Evolutionary conservation across 78 protist species (phyloP).

Genomic region (Salpingoeca rosetta): DNA sequence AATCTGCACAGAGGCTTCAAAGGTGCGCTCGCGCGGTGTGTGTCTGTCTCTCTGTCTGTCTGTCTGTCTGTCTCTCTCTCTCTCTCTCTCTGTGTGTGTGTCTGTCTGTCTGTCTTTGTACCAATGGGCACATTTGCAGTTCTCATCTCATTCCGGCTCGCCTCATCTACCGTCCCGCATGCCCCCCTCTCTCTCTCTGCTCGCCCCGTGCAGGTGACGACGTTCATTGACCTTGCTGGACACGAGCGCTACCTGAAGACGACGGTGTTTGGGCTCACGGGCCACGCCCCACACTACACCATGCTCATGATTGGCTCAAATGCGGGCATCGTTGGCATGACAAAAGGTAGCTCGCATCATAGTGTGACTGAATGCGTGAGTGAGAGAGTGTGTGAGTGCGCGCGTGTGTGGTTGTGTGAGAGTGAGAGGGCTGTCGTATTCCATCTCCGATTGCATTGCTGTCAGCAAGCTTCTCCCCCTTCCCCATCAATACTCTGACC

Average conservation of each 20-base stretch:
- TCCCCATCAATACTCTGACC: too few relatives aligned
- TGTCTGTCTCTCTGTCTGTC: neutral
- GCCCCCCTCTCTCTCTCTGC: too few relatives aligned
- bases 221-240: conserved; percentile 84
- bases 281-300: conserved; percentile 65
- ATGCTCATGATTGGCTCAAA: conserved; percentile 69
- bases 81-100: neutral
- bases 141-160: neutral
- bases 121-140: neutral
- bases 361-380: neutral
- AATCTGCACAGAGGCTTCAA: conserved; percentile 36
- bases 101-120: too few relatives aligned
- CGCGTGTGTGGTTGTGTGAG: neutral
- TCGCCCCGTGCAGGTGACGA: too few relatives aligned
- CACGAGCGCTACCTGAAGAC: conserved; percentile 81
- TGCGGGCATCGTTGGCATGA: conserved; percentile 65
- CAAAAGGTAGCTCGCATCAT: conserved; percentile 21
- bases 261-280: conserved; percentile 88
- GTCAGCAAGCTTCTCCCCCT: neutral
- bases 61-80: neutral
- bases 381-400: neutral
- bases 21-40: too few relatives aligned
- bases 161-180: too few relatives aligned
- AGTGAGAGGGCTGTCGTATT: neutral
- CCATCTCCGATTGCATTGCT: neutral